phyloP scores from a whole-genome alignment of 163 green algal species.

The Coccomyxa subellipsoidea region DNA sequence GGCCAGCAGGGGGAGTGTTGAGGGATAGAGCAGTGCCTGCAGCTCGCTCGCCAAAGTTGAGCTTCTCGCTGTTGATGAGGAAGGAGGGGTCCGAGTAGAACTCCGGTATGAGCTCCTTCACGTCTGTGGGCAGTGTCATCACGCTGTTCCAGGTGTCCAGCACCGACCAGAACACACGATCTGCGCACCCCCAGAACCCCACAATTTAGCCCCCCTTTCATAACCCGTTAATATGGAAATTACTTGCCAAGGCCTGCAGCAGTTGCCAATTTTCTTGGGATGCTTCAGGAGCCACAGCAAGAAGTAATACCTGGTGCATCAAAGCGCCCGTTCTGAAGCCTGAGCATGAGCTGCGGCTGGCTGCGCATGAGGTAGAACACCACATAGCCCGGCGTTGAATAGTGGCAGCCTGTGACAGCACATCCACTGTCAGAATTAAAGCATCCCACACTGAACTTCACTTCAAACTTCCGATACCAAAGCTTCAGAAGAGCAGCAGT shows the following conservation, averaged over 20 bases:
- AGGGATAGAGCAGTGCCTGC: slow-evolving; percentile 24
- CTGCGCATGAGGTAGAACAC: slow-evolving; percentile 90
- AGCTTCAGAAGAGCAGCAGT: not conserved
- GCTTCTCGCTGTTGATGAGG: slow-evolving; percentile 59
- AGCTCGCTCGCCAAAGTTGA: slow-evolving; percentile 67
- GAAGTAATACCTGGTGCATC: slow-evolving; percentile 52
- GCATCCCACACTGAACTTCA: no score
- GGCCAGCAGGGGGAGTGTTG: no score
- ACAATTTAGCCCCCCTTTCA: no score
- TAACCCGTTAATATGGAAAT: not conserved
- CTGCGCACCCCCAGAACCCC: no score
- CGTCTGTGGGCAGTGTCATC: slow-evolving; percentile 73
- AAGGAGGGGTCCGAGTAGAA: slow-evolving; percentile 73
- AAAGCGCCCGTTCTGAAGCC: slow-evolving; percentile 83
- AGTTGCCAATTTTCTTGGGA: not conserved
- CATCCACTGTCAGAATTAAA: no score
- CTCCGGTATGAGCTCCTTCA: slow-evolving; percentile 97
- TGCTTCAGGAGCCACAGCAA: not conserved
- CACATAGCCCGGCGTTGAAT: slow-evolving; percentile 82
- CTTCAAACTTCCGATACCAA: no score
- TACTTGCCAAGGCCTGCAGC: not conserved
- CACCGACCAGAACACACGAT: slow-evolving; percentile 84
- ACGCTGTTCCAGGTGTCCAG: slow-evolving; percentile 78
- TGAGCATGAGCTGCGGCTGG: slow-evolving; percentile 85
- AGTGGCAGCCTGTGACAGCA: slow-evolving; percentile 52